These are phyloP conservation scores for Hypoxylon rickii DNA, from an alignment of 495 filamentous ascomycete genomes.

Conservation along the genomic window DNA sequence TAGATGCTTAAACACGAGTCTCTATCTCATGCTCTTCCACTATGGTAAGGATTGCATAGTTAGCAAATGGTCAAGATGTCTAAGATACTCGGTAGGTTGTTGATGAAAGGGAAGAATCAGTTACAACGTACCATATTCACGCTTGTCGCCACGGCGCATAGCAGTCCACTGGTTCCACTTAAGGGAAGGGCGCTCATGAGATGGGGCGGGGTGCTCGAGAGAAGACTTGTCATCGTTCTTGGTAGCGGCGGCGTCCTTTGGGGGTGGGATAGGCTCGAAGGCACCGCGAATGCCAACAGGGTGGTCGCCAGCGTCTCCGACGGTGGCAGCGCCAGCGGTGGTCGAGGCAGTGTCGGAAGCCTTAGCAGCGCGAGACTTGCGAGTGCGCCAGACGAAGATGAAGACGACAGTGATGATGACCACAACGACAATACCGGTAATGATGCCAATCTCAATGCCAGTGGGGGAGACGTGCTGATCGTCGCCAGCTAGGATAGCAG, in stretches of 20 bases:
- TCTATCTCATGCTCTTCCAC: conserved; percentile 33
- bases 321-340: neutral
- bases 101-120: neutral
- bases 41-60: neutral
- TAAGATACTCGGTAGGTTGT: too few species aligned
- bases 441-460: conserved; percentile 38
- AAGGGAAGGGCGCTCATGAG: neutral
- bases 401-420: conserved; percentile 29
- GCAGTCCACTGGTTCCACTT: conserved; percentile 23
- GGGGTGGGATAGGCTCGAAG: conserved; percentile 12
- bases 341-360: conserved; percentile 6
- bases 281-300: conserved; percentile 1
- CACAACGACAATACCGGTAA: conserved; percentile 23
- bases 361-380: conserved; percentile 25
- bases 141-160: neutral
- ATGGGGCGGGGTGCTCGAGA: conserved; percentile 15
- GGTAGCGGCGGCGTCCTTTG: conserved; percentile 22
- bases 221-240: conserved; percentile 32
- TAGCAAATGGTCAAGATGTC: neutral
- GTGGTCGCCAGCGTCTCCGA: conserved; percentile 1
- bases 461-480: conserved; percentile 22
- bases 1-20: conserved; percentile 18
- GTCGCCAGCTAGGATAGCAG: conserved; percentile 20
- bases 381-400: conserved; percentile 37
- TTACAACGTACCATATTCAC: conserved; percentile 24